Evolutionary conservation across 306 rosid genomes (phyloP).

Genomic region (Oxytropis ochrocephala): DNA sequence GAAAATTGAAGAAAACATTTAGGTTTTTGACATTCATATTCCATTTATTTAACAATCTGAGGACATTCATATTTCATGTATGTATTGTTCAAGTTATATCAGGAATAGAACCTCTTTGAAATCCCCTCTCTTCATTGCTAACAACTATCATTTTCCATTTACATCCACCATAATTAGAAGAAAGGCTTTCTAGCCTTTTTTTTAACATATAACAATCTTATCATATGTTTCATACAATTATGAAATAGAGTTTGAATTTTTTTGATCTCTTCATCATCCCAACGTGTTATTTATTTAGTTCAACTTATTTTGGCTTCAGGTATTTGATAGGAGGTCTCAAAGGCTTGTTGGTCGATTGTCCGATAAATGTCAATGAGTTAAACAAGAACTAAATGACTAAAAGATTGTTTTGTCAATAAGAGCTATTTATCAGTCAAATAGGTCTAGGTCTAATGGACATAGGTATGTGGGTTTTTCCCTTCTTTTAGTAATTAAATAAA

Average conservation of each 20-base stretch:
- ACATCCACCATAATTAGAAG: slow-evolving; percentile 4
- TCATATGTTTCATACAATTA: slow-evolving; percentile 7
- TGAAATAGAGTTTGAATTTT: background rate
- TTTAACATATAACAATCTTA: background rate
- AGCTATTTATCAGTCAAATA: slow-evolving; percentile 90
- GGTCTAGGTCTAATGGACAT: slow-evolving; percentile 84
- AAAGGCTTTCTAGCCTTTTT: slow-evolving; percentile 10
- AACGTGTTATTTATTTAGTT: slow-evolving; percentile 1
- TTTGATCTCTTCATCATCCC: background rate
- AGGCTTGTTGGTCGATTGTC: slow-evolving; percentile 92
- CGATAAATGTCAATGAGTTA: too few species aligned
- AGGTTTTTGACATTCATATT: background rate
- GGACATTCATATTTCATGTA: background rate
- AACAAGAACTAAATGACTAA: slow-evolving; percentile 82
- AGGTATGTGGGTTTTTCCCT: slow-evolving; percentile 43
- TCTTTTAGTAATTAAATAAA: background rate
- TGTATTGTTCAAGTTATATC: slow-evolving; percentile 10
- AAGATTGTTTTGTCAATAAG: slow-evolving; percentile 93
- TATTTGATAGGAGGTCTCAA: slow-evolving; percentile 76
- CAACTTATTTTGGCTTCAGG: slow-evolving; percentile 40
- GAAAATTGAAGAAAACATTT: background rate
- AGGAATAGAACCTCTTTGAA: background rate
- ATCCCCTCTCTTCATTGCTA: background rate
- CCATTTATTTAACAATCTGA: slow-evolving; percentile 5
- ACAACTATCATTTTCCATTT: background rate